Percentiles rank a stretch among this genome's conserved stretches.
Evolutionary conservation across 805 yeast genomes (phyloP).

Genomic region (Lipomyces yamadae): DNA sequence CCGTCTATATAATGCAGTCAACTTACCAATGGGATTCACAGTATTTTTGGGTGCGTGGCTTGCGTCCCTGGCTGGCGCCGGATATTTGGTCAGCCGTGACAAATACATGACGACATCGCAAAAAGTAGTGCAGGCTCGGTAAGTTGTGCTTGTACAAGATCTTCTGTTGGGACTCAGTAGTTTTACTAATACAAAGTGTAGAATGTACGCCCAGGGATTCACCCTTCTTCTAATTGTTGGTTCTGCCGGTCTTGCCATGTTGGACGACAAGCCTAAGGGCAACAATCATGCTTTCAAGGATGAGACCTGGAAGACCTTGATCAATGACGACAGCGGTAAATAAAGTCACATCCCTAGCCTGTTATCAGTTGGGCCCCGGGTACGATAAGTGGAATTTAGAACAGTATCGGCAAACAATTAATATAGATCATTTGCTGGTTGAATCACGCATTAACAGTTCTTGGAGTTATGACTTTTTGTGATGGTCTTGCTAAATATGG

Average conservation of each 20-base stretch:
- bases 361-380: too few relatives aligned
- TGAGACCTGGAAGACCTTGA: constrained; percentile 24
- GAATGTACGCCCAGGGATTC: constrained; percentile 88
- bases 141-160: background rate
- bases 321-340: constrained; percentile 8
- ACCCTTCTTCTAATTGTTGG: constrained; percentile 74
- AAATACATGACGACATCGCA: constrained; percentile 75
- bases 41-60: constrained; percentile 79
- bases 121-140: constrained; percentile 76
- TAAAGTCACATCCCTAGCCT: background rate
- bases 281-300: constrained; percentile 15
- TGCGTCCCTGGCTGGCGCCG: constrained; percentile 77
- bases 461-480: too few relatives aligned
- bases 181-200: background rate
- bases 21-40: background rate
- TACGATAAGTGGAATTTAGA: too few relatives aligned
- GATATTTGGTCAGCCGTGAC: constrained; percentile 74
- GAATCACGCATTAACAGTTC: too few relatives aligned
- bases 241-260: constrained; percentile 52
- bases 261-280: constrained; percentile 44
- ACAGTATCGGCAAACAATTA: too few relatives aligned
- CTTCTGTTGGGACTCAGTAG: background rate
- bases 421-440: too few relatives aligned
- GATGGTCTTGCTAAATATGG: too few relatives aligned
- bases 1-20: constrained; percentile 39